Evolutionary conservation across 257 asterid genomes (phyloP).

Genomic region (Solanum arcanum): DNA sequence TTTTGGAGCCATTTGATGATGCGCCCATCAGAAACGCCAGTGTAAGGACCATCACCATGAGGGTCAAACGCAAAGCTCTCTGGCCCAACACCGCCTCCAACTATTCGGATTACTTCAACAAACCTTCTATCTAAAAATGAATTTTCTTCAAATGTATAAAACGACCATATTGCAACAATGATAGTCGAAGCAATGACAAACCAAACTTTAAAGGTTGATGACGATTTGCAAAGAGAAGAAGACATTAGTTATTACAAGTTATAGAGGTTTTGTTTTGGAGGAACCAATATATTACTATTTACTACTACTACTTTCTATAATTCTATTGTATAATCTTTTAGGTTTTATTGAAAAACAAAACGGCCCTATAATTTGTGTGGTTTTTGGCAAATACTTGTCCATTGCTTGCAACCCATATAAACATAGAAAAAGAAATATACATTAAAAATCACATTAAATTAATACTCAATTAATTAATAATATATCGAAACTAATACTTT

Average conservation of each 20-base stretch:
- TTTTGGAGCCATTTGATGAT: conserved; percentile 42
- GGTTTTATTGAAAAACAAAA: neutral
- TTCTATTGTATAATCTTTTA: too few relatives aligned
- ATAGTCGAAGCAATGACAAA: neutral
- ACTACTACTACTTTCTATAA: neutral
- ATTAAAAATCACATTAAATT: too few relatives aligned
- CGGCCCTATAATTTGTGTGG: neutral
- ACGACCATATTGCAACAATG: neutral
- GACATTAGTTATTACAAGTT: neutral
- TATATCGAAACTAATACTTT: too few relatives aligned
- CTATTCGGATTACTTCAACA: neutral
- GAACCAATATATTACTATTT: neutral
- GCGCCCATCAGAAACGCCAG: conserved; percentile 67
- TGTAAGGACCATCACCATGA: conserved; percentile 49
- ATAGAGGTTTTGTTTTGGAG: neutral
- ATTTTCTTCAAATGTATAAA: neutral
- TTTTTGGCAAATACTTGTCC: neutral
- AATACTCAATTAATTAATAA: too few relatives aligned
- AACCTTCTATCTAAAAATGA: neutral
- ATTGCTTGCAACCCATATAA: neutral
- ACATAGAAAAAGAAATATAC: too few relatives aligned
- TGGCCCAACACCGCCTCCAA: conserved; percentile 30
- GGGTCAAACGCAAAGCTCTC: conserved; percentile 48
- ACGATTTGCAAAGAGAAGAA: neutral
- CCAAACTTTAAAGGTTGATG: neutral